Conservation (phyloP, 306 rosid species). For the Biancaea sappan region DNA sequence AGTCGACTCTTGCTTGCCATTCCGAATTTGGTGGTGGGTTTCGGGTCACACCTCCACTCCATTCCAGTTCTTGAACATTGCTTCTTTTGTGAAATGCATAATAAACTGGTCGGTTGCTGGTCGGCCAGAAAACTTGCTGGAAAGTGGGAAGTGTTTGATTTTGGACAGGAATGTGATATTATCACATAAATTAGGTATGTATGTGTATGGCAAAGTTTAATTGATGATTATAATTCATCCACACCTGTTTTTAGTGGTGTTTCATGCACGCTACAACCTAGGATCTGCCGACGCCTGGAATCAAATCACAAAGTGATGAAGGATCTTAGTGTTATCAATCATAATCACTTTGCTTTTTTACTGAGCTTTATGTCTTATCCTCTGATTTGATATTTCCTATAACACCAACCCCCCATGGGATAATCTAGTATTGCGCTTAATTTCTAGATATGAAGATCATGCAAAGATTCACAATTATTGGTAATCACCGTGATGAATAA, state of each 20-base stretch:
- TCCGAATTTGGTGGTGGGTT: constrained; percentile 49
- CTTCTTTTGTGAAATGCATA: constrained; percentile 19
- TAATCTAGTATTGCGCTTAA: neutral
- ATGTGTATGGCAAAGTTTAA: neutral
- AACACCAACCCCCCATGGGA: neutral
- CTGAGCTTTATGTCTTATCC: constrained; percentile 5
- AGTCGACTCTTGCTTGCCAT: constrained; percentile 51
- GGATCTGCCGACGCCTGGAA: constrained; percentile 44
- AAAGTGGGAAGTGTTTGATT: constrained; percentile 18
- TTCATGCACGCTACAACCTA: constrained; percentile 6
- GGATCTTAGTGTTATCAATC: constrained; percentile 33
- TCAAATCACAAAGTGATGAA: constrained; percentile 18
- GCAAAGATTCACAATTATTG: constrained; percentile 18
- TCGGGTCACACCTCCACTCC: constrained; percentile 49
- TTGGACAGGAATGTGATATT: constrained; percentile 25
- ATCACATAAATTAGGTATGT: neutral
- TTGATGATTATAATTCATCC: neutral
- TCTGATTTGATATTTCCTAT: constrained; percentile 12
- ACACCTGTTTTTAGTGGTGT: neutral
- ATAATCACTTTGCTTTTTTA: constrained; percentile 12
- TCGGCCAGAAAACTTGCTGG: constrained; percentile 28
- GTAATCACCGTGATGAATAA: constrained; percentile 4
- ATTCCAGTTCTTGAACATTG: neutral
- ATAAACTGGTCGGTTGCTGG: constrained; percentile 31
- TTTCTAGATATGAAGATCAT: constrained; percentile 19